Evolutionary conservation across 768 basidiomycete species (phyloP).

Genomic region (Serendipita indica): DNA sequence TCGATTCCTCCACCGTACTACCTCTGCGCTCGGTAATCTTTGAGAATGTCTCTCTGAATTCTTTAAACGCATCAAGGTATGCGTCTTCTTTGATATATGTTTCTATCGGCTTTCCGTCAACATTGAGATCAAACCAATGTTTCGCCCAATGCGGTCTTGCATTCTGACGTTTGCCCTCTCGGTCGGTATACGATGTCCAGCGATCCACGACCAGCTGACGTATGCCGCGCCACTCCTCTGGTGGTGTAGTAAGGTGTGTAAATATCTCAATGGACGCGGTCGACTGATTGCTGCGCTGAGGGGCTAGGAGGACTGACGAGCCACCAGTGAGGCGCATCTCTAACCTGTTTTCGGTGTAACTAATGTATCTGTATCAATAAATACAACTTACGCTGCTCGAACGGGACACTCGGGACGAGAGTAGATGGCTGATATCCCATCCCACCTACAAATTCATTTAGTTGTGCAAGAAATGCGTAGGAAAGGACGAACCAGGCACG

Average conservation of each 20-base stretch:
- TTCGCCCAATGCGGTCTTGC: constrained; percentile 22
- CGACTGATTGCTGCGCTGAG: constrained; percentile 19
- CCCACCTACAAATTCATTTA: constrained; percentile 9
- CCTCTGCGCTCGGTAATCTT: constrained; percentile 16
- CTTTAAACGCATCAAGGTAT: constrained; percentile 18
- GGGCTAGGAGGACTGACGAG: constrained; percentile 18
- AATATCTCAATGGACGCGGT: constrained; percentile 20
- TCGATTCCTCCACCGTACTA: constrained; percentile 13
- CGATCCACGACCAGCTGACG: constrained; percentile 18
- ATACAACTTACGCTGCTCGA: constrained; percentile 18
- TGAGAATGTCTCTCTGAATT: constrained; percentile 16
- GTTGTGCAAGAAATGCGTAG: not conserved
- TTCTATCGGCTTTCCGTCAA: constrained; percentile 17
- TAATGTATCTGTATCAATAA: too few relatives aligned
- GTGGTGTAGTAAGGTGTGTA: constrained; percentile 17
- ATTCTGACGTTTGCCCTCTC: constrained; percentile 12
- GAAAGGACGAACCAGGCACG: constrained; percentile 17
- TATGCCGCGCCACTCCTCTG: constrained; percentile 17
- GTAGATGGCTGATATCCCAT: constrained; percentile 13
- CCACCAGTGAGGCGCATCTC: constrained; percentile 21
- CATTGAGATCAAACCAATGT: constrained; percentile 19
- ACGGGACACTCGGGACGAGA: constrained; percentile 15
- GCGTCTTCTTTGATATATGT: constrained; percentile 19
- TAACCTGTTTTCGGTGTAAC: too few relatives aligned
- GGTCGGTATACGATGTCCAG: constrained; percentile 19